Percentiles rank a stretch among this genome's conserved stretches.
These are phyloP conservation scores for Phytophthora meadii DNA, from an alignment of 352 stramenopile species.

Conservation along the genomic window DNA sequence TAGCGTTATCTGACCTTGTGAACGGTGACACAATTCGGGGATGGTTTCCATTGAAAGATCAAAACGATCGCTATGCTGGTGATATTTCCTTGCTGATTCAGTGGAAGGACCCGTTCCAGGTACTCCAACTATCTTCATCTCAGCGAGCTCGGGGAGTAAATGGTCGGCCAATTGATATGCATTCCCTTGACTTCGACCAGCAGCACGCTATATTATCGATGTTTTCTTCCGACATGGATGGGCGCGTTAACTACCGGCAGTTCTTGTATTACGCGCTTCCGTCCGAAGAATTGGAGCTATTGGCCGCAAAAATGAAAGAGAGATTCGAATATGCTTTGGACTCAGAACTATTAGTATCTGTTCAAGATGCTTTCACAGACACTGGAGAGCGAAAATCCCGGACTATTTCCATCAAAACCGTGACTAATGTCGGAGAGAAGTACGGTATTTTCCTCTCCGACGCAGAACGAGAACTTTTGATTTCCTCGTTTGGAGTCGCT, in stretches of 20 bases:
- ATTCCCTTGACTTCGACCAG: constrained; percentile 75
- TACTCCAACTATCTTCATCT: constrained; percentile 58
- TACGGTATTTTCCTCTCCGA: constrained; percentile 48
- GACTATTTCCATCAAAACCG: constrained; percentile 12
- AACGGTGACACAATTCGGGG: constrained; percentile 75
- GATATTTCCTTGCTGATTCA: constrained; percentile 78
- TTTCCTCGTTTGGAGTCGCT: constrained; percentile 23
- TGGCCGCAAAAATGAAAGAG: constrained; percentile 70
- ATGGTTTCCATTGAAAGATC: constrained; percentile 77
- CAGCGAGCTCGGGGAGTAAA: constrained; percentile 37
- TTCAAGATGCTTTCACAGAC: constrained; percentile 47
- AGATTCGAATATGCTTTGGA: constrained; percentile 68
- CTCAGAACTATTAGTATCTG: constrained; percentile 43
- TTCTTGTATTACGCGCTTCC: constrained; percentile 69
- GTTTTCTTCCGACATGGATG: constrained; percentile 67
- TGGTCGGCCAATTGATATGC: constrained; percentile 44
- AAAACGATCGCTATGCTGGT: constrained; percentile 57
- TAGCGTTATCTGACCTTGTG: constrained; percentile 74
- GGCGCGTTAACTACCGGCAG: constrained; percentile 73
- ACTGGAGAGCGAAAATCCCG: constrained; percentile 25
- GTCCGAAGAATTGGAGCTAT: constrained; percentile 60
- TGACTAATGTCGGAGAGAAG: constrained; percentile 35
- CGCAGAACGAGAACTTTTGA: constrained; percentile 33
- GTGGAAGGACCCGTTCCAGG: constrained; percentile 81
- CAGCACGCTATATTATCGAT: constrained; percentile 68